phyloP scores from a whole-genome alignment of 108 stramenopile genomes.

The Nitzschia sp. region DNA sequence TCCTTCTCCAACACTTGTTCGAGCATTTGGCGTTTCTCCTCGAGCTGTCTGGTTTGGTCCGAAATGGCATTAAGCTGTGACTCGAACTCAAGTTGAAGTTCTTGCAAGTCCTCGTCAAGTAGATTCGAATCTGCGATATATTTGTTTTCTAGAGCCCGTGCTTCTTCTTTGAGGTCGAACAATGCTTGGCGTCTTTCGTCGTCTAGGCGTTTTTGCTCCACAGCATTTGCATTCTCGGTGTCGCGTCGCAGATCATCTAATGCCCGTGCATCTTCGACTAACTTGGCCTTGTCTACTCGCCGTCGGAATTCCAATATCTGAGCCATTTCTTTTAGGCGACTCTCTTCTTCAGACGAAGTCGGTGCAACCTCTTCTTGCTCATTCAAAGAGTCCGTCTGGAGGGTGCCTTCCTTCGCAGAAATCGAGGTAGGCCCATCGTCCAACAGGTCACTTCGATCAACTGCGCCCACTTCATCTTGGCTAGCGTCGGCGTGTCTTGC shows the following conservation, averaged over 20 bases:
- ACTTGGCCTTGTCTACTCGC: conserved; percentile 18
- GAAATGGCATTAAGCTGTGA: conserved; percentile 18
- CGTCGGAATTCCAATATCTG: conserved; percentile 25
- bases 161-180: conserved; percentile 19
- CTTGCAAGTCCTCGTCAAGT: conserved; percentile 3
- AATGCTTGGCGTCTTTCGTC: conserved; percentile 7
- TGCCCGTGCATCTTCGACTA: conserved; percentile 8
- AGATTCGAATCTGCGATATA: conserved; percentile 3
- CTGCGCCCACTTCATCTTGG: too few species aligned
- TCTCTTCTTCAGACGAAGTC: conserved; percentile 1
- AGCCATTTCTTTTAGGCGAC: conserved; percentile 24
- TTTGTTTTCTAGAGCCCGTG: conserved; percentile 6
- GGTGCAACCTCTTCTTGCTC: background rate
- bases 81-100: background rate
- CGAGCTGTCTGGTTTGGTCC: background rate
- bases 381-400: too few species aligned
- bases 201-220: conserved; percentile 16
- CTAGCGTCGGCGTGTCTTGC: too few species aligned
- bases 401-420: too few species aligned
- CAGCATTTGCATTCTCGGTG: background rate
- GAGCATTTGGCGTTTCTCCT: background rate
- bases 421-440: too few species aligned
- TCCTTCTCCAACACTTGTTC: conserved; percentile 9
- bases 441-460: too few species aligned
- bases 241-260: conserved; percentile 8